Conservation (phyloP, 768 basidiomycete species). For the Megacollybia marginata region DNA sequence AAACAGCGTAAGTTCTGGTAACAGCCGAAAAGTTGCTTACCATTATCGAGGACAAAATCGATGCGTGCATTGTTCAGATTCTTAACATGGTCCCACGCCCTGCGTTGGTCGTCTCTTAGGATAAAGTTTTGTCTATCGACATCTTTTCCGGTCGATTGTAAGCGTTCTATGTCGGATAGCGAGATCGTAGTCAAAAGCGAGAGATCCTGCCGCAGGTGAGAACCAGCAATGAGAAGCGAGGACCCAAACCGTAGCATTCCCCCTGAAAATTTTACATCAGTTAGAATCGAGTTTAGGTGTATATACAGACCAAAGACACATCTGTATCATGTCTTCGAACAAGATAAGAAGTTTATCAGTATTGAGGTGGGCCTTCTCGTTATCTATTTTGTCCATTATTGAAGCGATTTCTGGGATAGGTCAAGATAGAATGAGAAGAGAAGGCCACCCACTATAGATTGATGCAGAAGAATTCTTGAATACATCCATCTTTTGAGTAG, state of each 20-base stretch:
- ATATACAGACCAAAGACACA: conserved; percentile 66
- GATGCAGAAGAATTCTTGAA: conserved; percentile 75
- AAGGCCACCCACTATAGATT: conserved; percentile 55
- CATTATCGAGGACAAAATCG: conserved; percentile 91
- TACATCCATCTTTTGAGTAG: conserved; percentile 67
- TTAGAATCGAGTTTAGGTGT: neutral
- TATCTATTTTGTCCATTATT: conserved; percentile 61
- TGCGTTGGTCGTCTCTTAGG: conserved; percentile 73
- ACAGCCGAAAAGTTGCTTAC: conserved; percentile 27
- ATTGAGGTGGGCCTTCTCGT: conserved; percentile 34
- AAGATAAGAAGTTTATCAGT: conserved; percentile 50
- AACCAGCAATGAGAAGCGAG: neutral
- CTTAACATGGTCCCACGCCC: conserved; percentile 67
- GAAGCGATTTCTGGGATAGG: conserved; percentile 55
- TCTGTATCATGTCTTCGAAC: conserved; percentile 83
- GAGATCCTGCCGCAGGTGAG: conserved; percentile 55
- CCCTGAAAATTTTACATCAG: conserved; percentile 41
- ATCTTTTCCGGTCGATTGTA: conserved; percentile 80
- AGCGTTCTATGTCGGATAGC: conserved; percentile 69
- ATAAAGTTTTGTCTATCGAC: conserved; percentile 77
- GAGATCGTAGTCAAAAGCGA: conserved; percentile 85
- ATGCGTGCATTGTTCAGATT: conserved; percentile 47
- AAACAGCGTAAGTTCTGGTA: neutral
- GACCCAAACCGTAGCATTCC: conserved; percentile 76
- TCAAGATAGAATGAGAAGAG: neutral